A percentile compares a stretch with the other conserved stretches of the same genome.
Conservation (phyloP, 1,139 yeast genomes). For the Debaryomyces subglobosus region DNA sequence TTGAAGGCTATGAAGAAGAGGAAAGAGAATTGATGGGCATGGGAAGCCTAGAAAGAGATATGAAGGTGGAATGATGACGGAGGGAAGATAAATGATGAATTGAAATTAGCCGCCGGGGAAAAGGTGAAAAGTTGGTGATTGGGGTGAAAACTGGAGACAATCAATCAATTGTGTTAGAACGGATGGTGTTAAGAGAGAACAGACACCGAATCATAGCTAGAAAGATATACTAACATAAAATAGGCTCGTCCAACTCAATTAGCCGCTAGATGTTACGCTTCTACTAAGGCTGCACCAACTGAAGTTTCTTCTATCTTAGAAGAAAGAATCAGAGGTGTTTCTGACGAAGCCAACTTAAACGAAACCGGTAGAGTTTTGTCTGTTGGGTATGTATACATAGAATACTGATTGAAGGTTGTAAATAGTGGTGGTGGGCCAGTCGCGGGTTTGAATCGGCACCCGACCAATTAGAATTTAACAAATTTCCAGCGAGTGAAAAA, state of each 20-base stretch:
- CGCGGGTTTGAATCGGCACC: conserved; percentile 14
- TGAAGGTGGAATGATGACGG: neutral
- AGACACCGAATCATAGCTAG: neutral
- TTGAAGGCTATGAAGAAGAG: neutral
- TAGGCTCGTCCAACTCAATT: conserved; percentile 76
- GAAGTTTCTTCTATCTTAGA: conserved; percentile 99
- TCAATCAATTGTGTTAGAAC: conserved; percentile 3
- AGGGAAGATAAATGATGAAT: neutral
- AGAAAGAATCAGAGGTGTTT: conserved; percentile 99
- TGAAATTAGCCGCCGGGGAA: conserved; percentile 4
- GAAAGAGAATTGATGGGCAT: neutral
- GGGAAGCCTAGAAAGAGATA: neutral
- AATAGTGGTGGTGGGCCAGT: neutral
- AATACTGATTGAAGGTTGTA: neutral
- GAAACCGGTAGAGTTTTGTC: conserved; percentile 99
- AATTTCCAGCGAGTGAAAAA: conserved; percentile 4
- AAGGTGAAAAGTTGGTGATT: conserved; percentile 2
- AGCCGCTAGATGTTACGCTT: conserved; percentile 78
- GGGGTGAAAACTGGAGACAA: neutral
- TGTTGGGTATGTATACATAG: conserved; percentile 69
- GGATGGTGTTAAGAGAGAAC: neutral
- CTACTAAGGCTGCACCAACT: conserved; percentile 98
- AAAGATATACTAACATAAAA: conserved; percentile 25
- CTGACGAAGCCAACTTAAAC: conserved; percentile 96
- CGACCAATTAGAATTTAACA: conserved; percentile 19